These are phyloP conservation scores for Suillus fuscotomentosus DNA, from an alignment of 768 basidiomycete species.

Conservation along the genomic window DNA sequence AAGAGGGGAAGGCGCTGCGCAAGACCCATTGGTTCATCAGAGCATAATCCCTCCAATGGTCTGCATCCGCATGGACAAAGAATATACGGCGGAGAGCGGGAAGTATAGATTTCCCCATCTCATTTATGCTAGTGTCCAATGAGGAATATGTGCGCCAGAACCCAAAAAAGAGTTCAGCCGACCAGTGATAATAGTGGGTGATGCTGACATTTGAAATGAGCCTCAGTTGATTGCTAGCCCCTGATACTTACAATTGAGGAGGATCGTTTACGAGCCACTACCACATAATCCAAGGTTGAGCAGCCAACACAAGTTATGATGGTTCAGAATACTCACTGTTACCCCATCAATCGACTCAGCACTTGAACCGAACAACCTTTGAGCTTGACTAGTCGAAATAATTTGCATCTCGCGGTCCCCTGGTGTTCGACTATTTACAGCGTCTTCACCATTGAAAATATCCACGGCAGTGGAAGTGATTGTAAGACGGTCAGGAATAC, in stretches of 20 bases:
- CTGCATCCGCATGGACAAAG: constrained; percentile 71
- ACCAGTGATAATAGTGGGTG: constrained; percentile 93
- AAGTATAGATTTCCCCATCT: constrained; percentile 66
- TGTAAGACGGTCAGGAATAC: constrained; percentile 59
- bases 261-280: constrained; percentile 85
- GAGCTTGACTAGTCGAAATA: constrained; percentile 67
- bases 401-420: constrained; percentile 78
- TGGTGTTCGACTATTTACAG: constrained; percentile 60
- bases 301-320: neutral
- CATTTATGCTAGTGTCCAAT: constrained; percentile 66
- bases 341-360: constrained; percentile 78
- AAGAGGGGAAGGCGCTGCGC: constrained; percentile 76
- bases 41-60: constrained; percentile 89
- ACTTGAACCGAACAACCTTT: constrained; percentile 64
- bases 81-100: constrained; percentile 73
- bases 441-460: constrained; percentile 58
- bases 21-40: constrained; percentile 89
- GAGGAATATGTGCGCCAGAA: constrained; percentile 90
- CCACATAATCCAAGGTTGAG: neutral
- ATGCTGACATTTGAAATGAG: constrained; percentile 44
- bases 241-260: constrained; percentile 67
- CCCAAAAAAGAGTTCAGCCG: constrained; percentile 89
- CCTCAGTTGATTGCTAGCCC: neutral
- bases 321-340: constrained; percentile 44
- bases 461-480: constrained; percentile 70